A percentile compares a stretch with the other conserved stretches of the same genome.
phyloP scores from a whole-genome alignment of 768 basidiomycete genomes.

The Saitozyma sp. region DNA sequence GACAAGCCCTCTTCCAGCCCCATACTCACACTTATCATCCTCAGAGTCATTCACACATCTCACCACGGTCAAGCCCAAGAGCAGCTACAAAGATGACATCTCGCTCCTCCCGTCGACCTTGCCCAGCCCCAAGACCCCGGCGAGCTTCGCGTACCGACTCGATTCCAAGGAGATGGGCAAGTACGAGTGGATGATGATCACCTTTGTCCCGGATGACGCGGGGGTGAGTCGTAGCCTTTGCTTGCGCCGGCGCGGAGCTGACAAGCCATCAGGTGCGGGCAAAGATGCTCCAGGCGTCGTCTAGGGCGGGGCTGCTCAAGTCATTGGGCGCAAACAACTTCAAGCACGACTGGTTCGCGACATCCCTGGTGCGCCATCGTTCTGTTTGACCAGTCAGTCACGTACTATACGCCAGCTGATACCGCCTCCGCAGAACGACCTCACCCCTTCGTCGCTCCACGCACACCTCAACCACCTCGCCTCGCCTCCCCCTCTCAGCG shows the following conservation, averaged over 20 bases:
- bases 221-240: slow-evolving; percentile 25
- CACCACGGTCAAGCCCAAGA: slow-evolving; percentile 34
- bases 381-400: not conserved
- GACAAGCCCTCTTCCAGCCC: not conserved
- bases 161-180: slow-evolving; percentile 40
- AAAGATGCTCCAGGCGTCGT: slow-evolving; percentile 52
- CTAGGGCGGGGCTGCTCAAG: slow-evolving; percentile 45
- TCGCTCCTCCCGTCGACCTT: slow-evolving; percentile 34
- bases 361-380: slow-evolving; percentile 33
- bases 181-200: slow-evolving; percentile 51
- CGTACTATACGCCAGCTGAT: not conserved
- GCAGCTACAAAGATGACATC: slow-evolving; percentile 43
- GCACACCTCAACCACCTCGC: slow-evolving; percentile 69
- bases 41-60: slow-evolving; percentile 42
- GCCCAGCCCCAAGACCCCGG: slow-evolving; percentile 45
- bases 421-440: slow-evolving; percentile 46
- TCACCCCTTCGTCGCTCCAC: slow-evolving; percentile 62
- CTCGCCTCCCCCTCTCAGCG: slow-evolving; percentile 79
- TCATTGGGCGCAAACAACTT: slow-evolving; percentile 47
- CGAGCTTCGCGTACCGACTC: slow-evolving; percentile 47
- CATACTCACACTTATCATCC: not conserved
- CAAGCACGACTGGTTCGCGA: slow-evolving; percentile 51
- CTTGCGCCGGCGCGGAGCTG: not conserved
- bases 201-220: slow-evolving; percentile 50
- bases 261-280: slow-evolving; percentile 34